Evolutionary conservation across 106 monocot species (phyloP).

Genomic region (Dendrobium nobile): DNA sequence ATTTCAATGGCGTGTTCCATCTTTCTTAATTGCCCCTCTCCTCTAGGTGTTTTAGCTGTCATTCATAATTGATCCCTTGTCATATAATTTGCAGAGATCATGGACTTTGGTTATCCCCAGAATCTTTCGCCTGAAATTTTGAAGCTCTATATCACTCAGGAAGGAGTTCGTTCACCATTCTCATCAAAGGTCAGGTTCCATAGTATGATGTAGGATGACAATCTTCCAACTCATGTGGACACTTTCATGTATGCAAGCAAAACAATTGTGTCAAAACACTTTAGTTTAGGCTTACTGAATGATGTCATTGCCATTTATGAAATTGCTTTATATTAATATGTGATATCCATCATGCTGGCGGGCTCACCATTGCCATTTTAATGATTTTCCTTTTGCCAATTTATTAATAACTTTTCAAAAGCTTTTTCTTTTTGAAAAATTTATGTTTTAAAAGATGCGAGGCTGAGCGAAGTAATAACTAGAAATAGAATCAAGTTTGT

Average conservation of each 20-base stretch:
- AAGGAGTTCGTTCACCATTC: slow-evolving; percentile 96
- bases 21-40: background rate
- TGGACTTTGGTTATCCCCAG: slow-evolving; percentile 99
- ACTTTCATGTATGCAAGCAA: background rate
- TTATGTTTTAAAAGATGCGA: background rate
- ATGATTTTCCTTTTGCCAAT: background rate
- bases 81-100: slow-evolving; percentile 64
- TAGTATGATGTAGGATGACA: background rate
- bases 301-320: background rate
- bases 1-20: background rate
- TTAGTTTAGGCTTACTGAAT: background rate
- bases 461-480: background rate
- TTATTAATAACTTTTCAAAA: background rate
- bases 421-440: background rate
- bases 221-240: background rate
- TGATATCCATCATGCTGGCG: background rate
- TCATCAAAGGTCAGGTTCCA: slow-evolving; percentile 75
- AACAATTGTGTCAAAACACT: background rate
- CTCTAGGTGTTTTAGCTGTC: background rate
- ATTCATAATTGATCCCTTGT: background rate
- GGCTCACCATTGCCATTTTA: background rate
- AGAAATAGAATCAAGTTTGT: background rate
- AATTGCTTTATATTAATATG: background rate
- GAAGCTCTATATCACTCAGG: slow-evolving; percentile 98
- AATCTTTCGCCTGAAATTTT: slow-evolving; percentile 99